Evolutionary conservation across 2,329 filamentous ascomycete species (phyloP).

Genomic region (Nemania bipapillata): DNA sequence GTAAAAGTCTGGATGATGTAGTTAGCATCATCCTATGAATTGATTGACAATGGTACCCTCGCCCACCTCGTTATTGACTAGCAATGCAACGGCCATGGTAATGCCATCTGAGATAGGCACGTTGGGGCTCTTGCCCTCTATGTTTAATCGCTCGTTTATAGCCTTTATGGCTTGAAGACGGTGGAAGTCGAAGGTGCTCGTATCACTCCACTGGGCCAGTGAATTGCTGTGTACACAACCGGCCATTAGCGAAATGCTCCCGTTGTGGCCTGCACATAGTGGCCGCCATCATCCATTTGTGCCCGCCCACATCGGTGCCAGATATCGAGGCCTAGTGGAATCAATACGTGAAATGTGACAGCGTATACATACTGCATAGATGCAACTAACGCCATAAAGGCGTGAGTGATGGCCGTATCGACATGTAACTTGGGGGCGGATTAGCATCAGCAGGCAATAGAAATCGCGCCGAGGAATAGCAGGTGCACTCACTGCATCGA

Average conservation of each 20-base stretch:
- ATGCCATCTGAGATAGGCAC: constrained; percentile 51
- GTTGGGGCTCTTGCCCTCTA: constrained; percentile 48
- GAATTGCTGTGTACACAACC: constrained; percentile 41
- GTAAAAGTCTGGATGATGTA: constrained; percentile 44
- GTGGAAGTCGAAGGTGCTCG: constrained; percentile 51
- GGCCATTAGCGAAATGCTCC: constrained; percentile 19
- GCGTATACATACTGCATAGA: constrained; percentile 48
- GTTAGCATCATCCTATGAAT: constrained; percentile 11
- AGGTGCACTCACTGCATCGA: constrained; percentile 47
- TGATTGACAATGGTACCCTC: not conserved
- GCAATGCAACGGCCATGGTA: constrained; percentile 50
- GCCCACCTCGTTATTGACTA: constrained; percentile 51
- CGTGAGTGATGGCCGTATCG: constrained; percentile 50
- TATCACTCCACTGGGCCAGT: constrained; percentile 50
- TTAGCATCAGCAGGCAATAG: constrained; percentile 22
- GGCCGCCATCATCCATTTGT: not conserved
- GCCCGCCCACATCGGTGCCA: not conserved
- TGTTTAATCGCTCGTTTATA: constrained; percentile 50
- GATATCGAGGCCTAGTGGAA: not conserved
- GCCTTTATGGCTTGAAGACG: constrained; percentile 51
- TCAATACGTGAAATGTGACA: not conserved
- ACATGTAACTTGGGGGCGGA: constrained; percentile 45
- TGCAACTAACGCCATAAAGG: constrained; percentile 51
- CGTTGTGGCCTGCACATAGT: not conserved
- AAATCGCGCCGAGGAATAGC: not conserved